Percentiles rank a stretch among this genome's conserved stretches.
Evolutionary conservation across 306 rosid species (phyloP).

Genomic region (Gillenia trifoliata): DNA sequence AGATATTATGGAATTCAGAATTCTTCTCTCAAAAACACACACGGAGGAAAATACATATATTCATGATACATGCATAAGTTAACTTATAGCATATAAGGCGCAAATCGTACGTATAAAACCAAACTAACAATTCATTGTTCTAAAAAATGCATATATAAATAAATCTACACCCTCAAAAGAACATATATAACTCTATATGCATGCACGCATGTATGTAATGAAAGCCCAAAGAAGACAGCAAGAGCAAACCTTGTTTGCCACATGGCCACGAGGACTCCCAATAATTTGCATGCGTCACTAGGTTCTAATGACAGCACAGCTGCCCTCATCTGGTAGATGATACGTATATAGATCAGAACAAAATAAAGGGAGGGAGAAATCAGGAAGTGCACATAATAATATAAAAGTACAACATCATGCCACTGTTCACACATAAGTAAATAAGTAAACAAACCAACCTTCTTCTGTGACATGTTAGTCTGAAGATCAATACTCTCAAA

Average conservation of each 20-base stretch:
- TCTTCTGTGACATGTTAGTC: slow-evolving; percentile 44
- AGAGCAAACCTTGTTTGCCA: slow-evolving; percentile 80
- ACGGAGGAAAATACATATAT: background rate
- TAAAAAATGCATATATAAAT: background rate
- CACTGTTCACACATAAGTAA: background rate
- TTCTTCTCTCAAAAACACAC: background rate
- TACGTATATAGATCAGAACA: background rate
- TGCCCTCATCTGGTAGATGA: slow-evolving; percentile 50
- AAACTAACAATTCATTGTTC: background rate
- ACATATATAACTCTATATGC: background rate
- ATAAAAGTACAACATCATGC: background rate
- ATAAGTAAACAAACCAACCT: slow-evolving; percentile 36
- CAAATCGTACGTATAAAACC: background rate
- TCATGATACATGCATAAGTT: background rate
- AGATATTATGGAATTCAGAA: background rate
- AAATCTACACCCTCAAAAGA: background rate
- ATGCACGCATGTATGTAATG: background rate
- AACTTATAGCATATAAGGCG: background rate
- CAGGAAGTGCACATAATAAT: slow-evolving; percentile 1
- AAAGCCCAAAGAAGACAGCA: slow-evolving; percentile 4
- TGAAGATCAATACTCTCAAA: slow-evolving; percentile 61
- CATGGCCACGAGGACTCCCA: slow-evolving; percentile 46
- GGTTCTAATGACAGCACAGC: slow-evolving; percentile 54
- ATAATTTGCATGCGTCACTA: slow-evolving; percentile 52
- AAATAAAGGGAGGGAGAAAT: background rate